Evolutionary conservation across 179 eudicot genomes (phyloP).

Genomic region (Drosera spatulata): DNA sequence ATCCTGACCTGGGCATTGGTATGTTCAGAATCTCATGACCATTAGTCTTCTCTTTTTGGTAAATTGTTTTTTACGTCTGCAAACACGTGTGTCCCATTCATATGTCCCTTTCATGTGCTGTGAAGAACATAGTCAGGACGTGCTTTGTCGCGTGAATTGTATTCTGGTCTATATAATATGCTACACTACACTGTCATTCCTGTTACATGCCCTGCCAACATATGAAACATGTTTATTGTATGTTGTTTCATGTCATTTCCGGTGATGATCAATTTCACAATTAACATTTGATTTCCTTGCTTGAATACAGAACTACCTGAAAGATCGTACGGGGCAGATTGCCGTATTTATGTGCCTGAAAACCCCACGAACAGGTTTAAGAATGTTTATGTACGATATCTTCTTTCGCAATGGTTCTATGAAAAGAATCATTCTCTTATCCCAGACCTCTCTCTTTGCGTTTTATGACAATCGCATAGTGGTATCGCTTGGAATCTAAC

Average conservation of each 20-base stretch:
- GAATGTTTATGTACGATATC: constrained; percentile 97
- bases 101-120: background rate
- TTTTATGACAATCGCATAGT: too few relatives aligned
- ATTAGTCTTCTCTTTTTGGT: background rate
- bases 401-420: constrained; percentile 39
- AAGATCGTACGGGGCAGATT: constrained; percentile 93
- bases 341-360: constrained; percentile 81
- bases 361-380: constrained; percentile 91
- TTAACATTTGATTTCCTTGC: constrained; percentile 2
- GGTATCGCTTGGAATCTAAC: too few relatives aligned
- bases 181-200: too few relatives aligned
- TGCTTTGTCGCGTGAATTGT: too few relatives aligned
- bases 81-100: background rate
- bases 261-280: background rate
- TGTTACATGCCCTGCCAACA: too few relatives aligned
- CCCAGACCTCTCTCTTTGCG: background rate
- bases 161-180: too few relatives aligned
- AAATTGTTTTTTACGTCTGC: background rate
- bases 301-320: constrained; percentile 82
- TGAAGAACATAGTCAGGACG: background rate
- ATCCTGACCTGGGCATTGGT: constrained; percentile 94
- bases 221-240: background rate
- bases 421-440: background rate
- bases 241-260: background rate
- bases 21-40: constrained; percentile 9